A percentile compares a stretch with the other conserved stretches of the same genome.
Evolutionary conservation across 1,284 basidiomycete genomes (phyloP).

Genomic region (Fistulinella staudtii): DNA sequence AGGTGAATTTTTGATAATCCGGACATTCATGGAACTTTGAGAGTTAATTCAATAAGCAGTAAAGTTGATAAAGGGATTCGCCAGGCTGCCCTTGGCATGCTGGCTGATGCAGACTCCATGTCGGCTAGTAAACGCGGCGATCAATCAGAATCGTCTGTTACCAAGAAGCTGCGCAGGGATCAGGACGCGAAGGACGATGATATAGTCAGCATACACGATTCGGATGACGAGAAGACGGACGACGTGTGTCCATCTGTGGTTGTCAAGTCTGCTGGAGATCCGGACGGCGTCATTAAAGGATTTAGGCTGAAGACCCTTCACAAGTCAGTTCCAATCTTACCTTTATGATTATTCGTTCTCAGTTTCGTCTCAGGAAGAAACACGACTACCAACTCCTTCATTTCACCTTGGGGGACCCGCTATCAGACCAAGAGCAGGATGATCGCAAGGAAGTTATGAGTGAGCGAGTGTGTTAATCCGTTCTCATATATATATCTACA

Average conservation of each 20-base stretch:
- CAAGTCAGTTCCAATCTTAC: conserved; percentile 40
- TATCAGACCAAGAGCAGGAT: conserved; percentile 48
- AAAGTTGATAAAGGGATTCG: conserved; percentile 26
- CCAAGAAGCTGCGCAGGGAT: conserved; percentile 25
- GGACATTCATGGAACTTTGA: not conserved
- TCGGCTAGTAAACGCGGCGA: conserved; percentile 12
- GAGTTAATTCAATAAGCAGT: conserved; percentile 20
- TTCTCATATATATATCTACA: conserved; percentile 4
- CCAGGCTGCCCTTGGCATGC: conserved; percentile 30
- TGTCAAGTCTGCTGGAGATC: conserved; percentile 23
- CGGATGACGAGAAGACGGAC: conserved; percentile 14
- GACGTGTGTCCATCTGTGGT: conserved; percentile 2
- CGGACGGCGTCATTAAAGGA: conserved; percentile 38
- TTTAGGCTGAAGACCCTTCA: conserved; percentile 50
- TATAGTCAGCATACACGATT: conserved; percentile 35
- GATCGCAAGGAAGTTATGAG: conserved; percentile 53
- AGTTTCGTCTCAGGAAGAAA: conserved; percentile 33
- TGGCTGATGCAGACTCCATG: conserved; percentile 3
- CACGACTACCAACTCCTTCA: conserved; percentile 66
- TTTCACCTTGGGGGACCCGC: conserved; percentile 59
- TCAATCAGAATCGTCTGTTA: conserved; percentile 14
- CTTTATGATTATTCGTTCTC: not conserved
- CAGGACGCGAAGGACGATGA: conserved; percentile 28
- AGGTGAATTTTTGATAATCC: conserved; percentile 38
- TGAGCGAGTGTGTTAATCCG: conserved; percentile 24